Evolutionary conservation across 805 yeast species (phyloP).

Genomic region (Wickerhamomyces sydowiorum): DNA sequence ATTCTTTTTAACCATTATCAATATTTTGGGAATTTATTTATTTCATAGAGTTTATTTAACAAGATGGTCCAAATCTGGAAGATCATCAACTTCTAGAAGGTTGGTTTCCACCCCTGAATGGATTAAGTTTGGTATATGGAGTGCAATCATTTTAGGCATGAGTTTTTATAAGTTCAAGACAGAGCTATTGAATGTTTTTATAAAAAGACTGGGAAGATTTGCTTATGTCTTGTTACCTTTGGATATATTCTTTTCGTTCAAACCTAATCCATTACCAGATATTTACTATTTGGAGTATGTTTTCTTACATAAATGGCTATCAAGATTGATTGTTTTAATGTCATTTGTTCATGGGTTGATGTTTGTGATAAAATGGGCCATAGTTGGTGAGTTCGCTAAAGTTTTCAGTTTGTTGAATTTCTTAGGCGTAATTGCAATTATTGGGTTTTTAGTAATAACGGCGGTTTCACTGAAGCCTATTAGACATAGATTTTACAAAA

Average conservation of each 20-base stretch:
- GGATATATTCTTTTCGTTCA: conserved; percentile 46
- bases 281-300: conserved; percentile 49
- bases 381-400: conserved; percentile 30
- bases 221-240: conserved; percentile 54
- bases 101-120: conserved; percentile 30
- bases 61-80: conserved; percentile 33
- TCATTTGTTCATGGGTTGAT: conserved; percentile 48
- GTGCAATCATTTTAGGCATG: conserved; percentile 24
- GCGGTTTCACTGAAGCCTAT: conserved; percentile 42
- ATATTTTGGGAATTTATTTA: conserved; percentile 30
- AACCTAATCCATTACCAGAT: conserved; percentile 46
- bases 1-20: conserved; percentile 35
- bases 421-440: conserved; percentile 44
- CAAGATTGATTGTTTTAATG: conserved; percentile 45
- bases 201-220: conserved; percentile 59
- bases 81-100: conserved; percentile 29
- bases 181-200: conserved; percentile 28
- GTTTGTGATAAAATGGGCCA: conserved; percentile 43
- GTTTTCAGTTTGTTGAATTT: conserved; percentile 36
- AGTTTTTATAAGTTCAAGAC: conserved; percentile 29
- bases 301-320: conserved; percentile 65
- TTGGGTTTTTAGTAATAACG: conserved; percentile 30
- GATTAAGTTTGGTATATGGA: conserved; percentile 31
- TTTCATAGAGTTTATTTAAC: conserved; percentile 27
- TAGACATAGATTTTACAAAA: conserved; percentile 42